Conservation (phyloP, 73 alveolate genomes). For the Tetrahymena malaccensis region DNA sequence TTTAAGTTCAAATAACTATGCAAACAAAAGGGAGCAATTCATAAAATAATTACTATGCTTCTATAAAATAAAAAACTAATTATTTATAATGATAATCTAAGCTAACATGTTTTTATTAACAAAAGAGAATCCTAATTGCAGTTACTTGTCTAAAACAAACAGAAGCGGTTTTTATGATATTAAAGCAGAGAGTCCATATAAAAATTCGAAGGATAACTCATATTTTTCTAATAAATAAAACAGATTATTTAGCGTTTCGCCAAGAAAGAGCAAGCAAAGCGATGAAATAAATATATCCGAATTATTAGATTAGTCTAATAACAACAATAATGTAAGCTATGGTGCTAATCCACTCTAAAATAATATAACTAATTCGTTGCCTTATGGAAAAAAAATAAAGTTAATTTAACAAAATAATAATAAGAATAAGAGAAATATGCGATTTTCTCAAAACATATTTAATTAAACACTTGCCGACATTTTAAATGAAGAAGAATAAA, state of each 20-base stretch:
- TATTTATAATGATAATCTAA: no score
- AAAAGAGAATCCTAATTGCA: background rate
- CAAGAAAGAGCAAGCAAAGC: background rate
- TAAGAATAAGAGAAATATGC: background rate
- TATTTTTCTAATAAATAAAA: background rate
- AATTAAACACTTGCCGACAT: background rate
- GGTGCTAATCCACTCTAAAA: background rate
- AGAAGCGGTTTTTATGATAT: background rate
- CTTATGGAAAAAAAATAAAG: background rate
- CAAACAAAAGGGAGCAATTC: no score
- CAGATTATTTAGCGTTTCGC: background rate
- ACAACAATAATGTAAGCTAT: background rate
- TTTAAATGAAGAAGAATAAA: background rate
- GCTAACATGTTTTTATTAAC: background rate
- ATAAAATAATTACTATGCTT: no score
- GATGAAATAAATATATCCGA: background rate
- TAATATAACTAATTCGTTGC: background rate
- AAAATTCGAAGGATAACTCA: background rate
- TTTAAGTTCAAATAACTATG: no score
- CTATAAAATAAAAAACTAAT: no score
- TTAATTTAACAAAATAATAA: background rate
- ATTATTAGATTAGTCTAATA: background rate
- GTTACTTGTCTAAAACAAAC: background rate
- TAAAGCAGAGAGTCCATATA: background rate
- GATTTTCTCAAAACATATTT: background rate